Conservation (phyloP, 768 basidiomycete species). For the Leccinum imitatum region DNA sequence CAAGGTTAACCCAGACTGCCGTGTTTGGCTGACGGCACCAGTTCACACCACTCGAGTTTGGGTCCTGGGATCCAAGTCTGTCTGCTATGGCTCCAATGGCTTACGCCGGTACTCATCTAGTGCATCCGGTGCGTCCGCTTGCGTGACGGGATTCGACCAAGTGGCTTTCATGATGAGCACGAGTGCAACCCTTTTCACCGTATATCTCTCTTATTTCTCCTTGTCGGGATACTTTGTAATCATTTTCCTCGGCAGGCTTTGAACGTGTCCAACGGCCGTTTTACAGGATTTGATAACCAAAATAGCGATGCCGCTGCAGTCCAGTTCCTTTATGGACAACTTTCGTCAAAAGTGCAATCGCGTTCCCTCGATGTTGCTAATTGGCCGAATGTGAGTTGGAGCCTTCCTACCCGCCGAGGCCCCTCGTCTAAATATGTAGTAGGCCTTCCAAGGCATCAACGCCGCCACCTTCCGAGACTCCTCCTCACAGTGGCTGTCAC, state of each 20-base stretch:
- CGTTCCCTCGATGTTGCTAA: conserved; percentile 61
- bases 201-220: conserved; percentile 20
- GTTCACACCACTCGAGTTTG: conserved; percentile 67
- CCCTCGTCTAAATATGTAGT: not conserved
- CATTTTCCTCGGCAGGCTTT: conserved; percentile 44
- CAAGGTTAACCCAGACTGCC: conserved; percentile 6
- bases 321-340: conserved; percentile 48
- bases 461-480: no score
- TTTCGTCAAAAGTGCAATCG: conserved; percentile 45
- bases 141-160: conserved; percentile 76
- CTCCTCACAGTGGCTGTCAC: no score
- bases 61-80: conserved; percentile 70
- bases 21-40: conserved; percentile 20
- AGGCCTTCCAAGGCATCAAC: no score
- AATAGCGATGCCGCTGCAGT: conserved; percentile 31
- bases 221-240: not conserved
- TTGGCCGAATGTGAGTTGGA: conserved; percentile 56
- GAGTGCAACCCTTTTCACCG: conserved; percentile 70
- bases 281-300: conserved; percentile 24
- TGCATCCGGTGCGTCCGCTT: conserved; percentile 54
- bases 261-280: conserved; percentile 40
- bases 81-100: conserved; percentile 67
- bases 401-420: not conserved
- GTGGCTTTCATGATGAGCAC: conserved; percentile 73
- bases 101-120: conserved; percentile 63